Evolutionary conservation across 495 filamentous ascomycete genomes (phyloP).

Genomic region (Penicillium soppii): DNA sequence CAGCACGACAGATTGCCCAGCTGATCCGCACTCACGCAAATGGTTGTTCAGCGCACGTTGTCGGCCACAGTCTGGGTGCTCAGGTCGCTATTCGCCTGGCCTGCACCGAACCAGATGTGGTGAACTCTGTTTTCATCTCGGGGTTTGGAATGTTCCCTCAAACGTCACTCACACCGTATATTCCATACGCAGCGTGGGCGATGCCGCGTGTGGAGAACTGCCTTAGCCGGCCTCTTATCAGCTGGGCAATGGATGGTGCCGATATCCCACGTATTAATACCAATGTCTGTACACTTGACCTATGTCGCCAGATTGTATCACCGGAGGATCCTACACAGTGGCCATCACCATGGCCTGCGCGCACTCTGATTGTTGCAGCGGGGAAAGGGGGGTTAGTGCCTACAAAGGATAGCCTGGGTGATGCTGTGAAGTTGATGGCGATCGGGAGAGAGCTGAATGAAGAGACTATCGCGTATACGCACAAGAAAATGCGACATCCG

Average conservation of each 20-base stretch:
- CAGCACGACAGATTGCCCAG: not conserved
- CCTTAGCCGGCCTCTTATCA: not conserved
- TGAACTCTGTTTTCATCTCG: slow-evolving; percentile 3
- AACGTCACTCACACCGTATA: not conserved
- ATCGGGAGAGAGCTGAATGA: not conserved
- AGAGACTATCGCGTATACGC: slow-evolving; percentile 7
- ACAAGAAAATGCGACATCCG: slow-evolving; percentile 14
- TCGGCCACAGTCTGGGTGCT: slow-evolving; percentile 8
- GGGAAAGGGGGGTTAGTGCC: slow-evolving; percentile 4
- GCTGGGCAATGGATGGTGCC: slow-evolving; percentile 17
- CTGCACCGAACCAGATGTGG: not conserved
- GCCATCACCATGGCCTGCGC: not conserved
- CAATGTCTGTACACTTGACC: not conserved
- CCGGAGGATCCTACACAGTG: not conserved
- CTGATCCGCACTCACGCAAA: not conserved
- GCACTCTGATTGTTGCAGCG: slow-evolving; percentile 9
- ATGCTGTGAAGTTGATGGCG: slow-evolving; percentile 5
- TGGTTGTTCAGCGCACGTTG: not conserved
- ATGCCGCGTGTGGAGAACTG: slow-evolving; percentile 12
- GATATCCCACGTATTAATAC: slow-evolving; percentile 6
- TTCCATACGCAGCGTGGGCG: slow-evolving; percentile 8
- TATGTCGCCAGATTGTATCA: not conserved
- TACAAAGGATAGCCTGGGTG: not conserved
- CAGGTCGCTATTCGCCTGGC: slow-evolving; percentile 9
- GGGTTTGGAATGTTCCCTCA: slow-evolving; percentile 4